Evolutionary conservation across 805 yeast species (phyloP).

Genomic region (Naumovozyma castellii): DNA sequence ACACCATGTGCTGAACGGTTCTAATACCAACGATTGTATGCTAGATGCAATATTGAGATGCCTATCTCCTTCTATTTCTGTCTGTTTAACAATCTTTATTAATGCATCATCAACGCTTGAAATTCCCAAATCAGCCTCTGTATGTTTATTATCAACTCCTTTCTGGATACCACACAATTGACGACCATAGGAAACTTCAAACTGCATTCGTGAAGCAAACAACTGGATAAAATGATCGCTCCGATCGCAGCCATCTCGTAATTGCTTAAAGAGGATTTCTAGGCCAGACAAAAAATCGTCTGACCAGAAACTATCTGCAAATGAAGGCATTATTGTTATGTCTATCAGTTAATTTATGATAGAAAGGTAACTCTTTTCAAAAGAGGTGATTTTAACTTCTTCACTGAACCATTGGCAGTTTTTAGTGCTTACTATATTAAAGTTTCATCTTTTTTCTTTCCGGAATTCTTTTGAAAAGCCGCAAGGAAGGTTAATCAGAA

Average conservation of each 20-base stretch:
- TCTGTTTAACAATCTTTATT: conserved; percentile 40
- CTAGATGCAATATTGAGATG: conserved; percentile 56
- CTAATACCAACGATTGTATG: conserved; percentile 49
- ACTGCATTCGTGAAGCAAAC: conserved; percentile 62
- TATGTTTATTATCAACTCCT: conserved; percentile 17
- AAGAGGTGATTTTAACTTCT: no score
- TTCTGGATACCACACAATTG: conserved; percentile 31
- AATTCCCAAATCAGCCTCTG: conserved; percentile 28
- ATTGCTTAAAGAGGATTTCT: conserved; percentile 40
- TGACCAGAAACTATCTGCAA: conserved; percentile 74
- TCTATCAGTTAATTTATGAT: background rate
- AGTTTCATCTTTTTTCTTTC: no score
- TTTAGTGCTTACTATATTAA: no score
- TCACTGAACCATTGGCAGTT: no score
- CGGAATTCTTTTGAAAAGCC: no score
- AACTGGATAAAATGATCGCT: conserved; percentile 58
- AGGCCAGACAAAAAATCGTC: conserved; percentile 51
- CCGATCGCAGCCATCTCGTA: conserved; percentile 57
- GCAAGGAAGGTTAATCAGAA: no score
- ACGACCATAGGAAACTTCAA: conserved; percentile 57
- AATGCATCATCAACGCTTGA: conserved; percentile 30
- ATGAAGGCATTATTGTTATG: conserved; percentile 34
- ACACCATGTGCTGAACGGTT: conserved; percentile 70
- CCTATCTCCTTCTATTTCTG: conserved; percentile 54
- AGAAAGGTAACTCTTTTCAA: background rate